Conservation (phyloP, 768 basidiomycete genomes). For the Leccinum imitatum region DNA sequence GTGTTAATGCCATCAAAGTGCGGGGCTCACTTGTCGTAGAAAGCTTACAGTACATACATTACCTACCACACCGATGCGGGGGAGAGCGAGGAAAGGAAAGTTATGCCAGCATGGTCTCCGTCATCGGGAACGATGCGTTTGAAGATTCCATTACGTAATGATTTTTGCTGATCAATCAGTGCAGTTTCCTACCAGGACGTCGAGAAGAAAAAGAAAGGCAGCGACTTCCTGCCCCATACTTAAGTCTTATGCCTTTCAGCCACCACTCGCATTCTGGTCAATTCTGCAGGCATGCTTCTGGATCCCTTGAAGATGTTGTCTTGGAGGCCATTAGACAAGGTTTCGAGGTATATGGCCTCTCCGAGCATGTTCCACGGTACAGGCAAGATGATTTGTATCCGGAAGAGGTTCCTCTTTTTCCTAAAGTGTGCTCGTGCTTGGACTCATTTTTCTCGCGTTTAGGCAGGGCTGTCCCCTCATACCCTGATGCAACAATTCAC, state of each 20-base stretch:
- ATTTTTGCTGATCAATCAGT: neutral
- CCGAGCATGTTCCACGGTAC: conserved; percentile 93
- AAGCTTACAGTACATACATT: neutral
- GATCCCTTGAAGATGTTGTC: conserved; percentile 79
- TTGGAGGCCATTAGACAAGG: conserved; percentile 73
- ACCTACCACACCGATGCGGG: neutral
- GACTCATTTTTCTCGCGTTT: conserved; percentile 18
- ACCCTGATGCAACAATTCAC: conserved; percentile 65
- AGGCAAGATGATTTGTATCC: conserved; percentile 82
- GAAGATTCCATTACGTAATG: conserved; percentile 20
- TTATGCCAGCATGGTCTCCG: neutral
- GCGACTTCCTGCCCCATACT: neutral
- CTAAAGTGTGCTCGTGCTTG: conserved; percentile 2
- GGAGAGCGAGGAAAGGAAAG: neutral
- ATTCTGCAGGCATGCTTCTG: conserved; percentile 88
- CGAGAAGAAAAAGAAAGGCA: conserved; percentile 1
- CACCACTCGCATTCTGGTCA: conserved; percentile 94
- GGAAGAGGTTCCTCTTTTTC: conserved; percentile 71
- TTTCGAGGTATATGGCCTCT: conserved; percentile 82
- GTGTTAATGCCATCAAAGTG: conserved; percentile 22
- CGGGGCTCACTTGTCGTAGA: conserved; percentile 18
- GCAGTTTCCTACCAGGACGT: conserved; percentile 2
- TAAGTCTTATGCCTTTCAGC: conserved; percentile 56
- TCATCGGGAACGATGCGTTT: neutral
- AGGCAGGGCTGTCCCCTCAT: conserved; percentile 56